Percentiles rank a stretch among this genome's conserved stretches.
phyloP scores from a whole-genome alignment of 495 filamentous ascomycete genomes.

The Hypoxylon trugodes region DNA sequence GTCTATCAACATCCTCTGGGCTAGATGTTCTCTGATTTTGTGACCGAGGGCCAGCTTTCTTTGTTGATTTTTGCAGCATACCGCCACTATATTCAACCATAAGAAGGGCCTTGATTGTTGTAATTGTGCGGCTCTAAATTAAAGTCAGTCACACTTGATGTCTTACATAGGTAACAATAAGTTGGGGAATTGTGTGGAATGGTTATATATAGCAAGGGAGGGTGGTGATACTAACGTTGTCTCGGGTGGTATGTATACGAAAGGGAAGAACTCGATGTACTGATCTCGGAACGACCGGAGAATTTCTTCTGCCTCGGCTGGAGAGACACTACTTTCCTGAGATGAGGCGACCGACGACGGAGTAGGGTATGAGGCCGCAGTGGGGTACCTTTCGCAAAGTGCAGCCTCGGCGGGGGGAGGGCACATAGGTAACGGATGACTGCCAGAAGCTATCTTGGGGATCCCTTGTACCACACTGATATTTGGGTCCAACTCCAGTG shows the following conservation, averaged over 20 bases:
- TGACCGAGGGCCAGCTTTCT: conserved; percentile 47
- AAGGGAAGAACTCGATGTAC: conserved; percentile 47
- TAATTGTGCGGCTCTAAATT: conserved; percentile 37
- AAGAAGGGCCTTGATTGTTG: conserved; percentile 52
- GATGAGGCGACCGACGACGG: conserved; percentile 30
- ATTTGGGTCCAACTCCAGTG: conserved; percentile 18
- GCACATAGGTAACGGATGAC: conserved; percentile 16
- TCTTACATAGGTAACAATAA: not conserved
- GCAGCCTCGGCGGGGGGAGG: conserved; percentile 7
- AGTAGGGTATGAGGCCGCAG: conserved; percentile 32
- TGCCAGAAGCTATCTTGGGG: not conserved
- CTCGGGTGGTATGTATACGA: conserved; percentile 41
- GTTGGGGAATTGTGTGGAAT: not conserved
- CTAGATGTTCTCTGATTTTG: conserved; percentile 51
- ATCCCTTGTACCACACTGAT: conserved; percentile 8
- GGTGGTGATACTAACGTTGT: conserved; percentile 33
- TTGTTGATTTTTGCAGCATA: conserved; percentile 46
- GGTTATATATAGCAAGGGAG: not conserved
- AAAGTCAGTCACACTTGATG: conserved; percentile 11
- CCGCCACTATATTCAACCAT: conserved; percentile 58
- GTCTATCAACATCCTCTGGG: conserved; percentile 54
- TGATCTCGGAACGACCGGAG: conserved; percentile 39
- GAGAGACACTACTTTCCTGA: conserved; percentile 26
- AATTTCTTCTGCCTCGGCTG: conserved; percentile 38
- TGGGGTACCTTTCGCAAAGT: conserved; percentile 13